Evolutionary conservation across 2,329 filamentous ascomycete species (phyloP).

Genomic region (Colletotrichum agaves): DNA sequence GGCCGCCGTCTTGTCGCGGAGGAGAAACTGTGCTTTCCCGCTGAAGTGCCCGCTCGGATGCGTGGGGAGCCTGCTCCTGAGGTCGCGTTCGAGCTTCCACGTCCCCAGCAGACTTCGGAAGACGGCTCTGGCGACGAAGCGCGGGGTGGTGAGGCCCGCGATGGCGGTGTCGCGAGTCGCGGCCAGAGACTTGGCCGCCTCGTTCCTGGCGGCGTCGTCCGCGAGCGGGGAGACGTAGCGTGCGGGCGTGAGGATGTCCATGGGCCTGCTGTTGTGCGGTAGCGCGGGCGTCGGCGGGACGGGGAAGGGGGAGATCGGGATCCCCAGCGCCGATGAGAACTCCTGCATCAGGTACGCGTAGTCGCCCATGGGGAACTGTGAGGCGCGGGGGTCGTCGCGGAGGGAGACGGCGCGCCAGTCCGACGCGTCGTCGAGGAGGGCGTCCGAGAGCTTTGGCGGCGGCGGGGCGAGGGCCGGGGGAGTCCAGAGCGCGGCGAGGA

Average conservation of each 20-base stretch:
- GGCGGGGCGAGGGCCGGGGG: constrained; percentile 42
- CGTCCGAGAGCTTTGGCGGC: constrained; percentile 46
- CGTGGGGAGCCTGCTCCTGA: constrained; percentile 63
- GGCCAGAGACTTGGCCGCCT: constrained; percentile 56
- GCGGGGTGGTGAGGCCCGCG: constrained; percentile 54
- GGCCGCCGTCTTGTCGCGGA: constrained; percentile 65
- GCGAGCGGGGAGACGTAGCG: constrained; percentile 58
- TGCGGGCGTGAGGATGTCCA: constrained; percentile 68
- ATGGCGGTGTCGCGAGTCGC: constrained; percentile 57
- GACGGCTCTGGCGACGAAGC: constrained; percentile 72
- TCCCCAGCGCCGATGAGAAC: constrained; percentile 68
- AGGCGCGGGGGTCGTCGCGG: constrained; percentile 62
- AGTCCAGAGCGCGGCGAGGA: constrained; percentile 71
- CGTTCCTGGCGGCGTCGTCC: constrained; percentile 49
- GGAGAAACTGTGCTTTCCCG: constrained; percentile 73
- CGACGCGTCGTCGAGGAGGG: constrained; percentile 56
- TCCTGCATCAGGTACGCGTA: constrained; percentile 81
- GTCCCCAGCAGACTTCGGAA: constrained; percentile 77
- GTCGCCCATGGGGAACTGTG: constrained; percentile 86
- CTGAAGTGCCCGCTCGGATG: constrained; percentile 73
- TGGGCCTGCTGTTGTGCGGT: constrained; percentile 52
- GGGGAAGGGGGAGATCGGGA: constrained; percentile 55
- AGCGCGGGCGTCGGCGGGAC: constrained; percentile 49
- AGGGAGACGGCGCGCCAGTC: constrained; percentile 60
- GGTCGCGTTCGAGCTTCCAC: constrained; percentile 71